These are phyloP conservation scores for Fonsecaea nubica DNA, from an alignment of 2,329 filamentous ascomycete species.

Conservation along the genomic window DNA sequence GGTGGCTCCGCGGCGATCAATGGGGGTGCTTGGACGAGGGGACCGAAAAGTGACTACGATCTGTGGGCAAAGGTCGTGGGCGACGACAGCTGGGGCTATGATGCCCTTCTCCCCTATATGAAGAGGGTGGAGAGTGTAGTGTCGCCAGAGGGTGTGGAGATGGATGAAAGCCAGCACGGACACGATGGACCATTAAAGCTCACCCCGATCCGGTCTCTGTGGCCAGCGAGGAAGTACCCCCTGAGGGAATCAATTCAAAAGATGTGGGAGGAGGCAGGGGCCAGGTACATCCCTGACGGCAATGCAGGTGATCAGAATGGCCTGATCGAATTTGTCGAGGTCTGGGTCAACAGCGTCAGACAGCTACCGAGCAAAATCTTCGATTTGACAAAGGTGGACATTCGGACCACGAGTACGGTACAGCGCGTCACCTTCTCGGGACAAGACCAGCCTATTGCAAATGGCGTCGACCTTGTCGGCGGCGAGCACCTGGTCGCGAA, in stretches of 20 bases:
- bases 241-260: constrained; percentile 46
- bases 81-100: constrained; percentile 56
- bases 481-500: constrained; percentile 41
- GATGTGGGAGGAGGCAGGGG: constrained; percentile 50
- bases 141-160: neutral
- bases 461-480: constrained; percentile 41
- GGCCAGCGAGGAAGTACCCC: constrained; percentile 43
- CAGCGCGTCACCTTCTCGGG: constrained; percentile 37
- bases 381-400: constrained; percentile 22
- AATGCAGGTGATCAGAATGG: constrained; percentile 44
- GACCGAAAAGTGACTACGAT: constrained; percentile 54
- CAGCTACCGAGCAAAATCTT: constrained; percentile 41
- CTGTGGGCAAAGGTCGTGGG: constrained; percentile 52
- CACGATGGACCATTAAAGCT: constrained; percentile 22
- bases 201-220: constrained; percentile 17
- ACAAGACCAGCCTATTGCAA: constrained; percentile 30
- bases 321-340: constrained; percentile 43
- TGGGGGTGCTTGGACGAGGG: constrained; percentile 52
- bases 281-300: constrained; percentile 39
- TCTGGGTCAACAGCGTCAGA: constrained; percentile 42
- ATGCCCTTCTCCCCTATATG: constrained; percentile 56
- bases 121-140: constrained; percentile 47
- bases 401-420: constrained; percentile 39
- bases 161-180: constrained; percentile 27
- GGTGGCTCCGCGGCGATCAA: constrained; percentile 54